A percentile compares a stretch with the other conserved stretches of the same genome.
Evolutionary conservation across 2,329 filamentous ascomycete genomes (phyloP).

Genomic region (Macrophomina phaseolina): DNA sequence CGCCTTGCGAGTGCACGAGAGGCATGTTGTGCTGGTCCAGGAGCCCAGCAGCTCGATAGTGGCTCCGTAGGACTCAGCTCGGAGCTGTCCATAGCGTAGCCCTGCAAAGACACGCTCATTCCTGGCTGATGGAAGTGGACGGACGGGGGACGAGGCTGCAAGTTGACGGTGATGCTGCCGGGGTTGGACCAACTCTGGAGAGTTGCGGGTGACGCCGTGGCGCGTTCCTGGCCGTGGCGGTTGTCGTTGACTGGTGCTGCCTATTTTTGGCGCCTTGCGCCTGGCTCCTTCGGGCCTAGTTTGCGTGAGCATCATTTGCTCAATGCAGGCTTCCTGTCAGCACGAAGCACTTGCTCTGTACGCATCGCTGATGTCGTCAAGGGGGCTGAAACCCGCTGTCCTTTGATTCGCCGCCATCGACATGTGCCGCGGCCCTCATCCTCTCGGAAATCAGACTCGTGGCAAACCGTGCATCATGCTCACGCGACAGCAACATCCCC

Average conservation of each 20-base stretch:
- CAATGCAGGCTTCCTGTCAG: background rate
- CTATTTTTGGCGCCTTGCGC: slow-evolving; percentile 9
- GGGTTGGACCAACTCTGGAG: background rate
- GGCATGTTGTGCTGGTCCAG: background rate
- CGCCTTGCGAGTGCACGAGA: background rate
- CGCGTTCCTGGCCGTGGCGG: background rate
- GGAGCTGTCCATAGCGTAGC: background rate
- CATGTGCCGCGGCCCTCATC: too few relatives aligned
- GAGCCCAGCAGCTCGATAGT: background rate
- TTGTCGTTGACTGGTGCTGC: background rate
- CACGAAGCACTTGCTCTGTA: too few relatives aligned
- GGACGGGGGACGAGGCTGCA: background rate
- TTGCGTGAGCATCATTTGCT: background rate
- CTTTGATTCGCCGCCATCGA: too few relatives aligned
- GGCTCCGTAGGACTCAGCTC: background rate
- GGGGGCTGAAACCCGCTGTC: too few relatives aligned
- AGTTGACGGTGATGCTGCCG: background rate
- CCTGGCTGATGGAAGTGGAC: background rate
- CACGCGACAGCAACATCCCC: too few relatives aligned
- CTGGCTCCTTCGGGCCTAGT: background rate
- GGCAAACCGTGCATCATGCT: too few relatives aligned
- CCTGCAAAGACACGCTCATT: background rate
- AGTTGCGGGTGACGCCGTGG: background rate
- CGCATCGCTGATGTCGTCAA: background rate
- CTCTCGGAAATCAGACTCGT: too few relatives aligned